Conservation (phyloP, 176 grass and related monocot genomes). For the Carex scoparia region DNA sequence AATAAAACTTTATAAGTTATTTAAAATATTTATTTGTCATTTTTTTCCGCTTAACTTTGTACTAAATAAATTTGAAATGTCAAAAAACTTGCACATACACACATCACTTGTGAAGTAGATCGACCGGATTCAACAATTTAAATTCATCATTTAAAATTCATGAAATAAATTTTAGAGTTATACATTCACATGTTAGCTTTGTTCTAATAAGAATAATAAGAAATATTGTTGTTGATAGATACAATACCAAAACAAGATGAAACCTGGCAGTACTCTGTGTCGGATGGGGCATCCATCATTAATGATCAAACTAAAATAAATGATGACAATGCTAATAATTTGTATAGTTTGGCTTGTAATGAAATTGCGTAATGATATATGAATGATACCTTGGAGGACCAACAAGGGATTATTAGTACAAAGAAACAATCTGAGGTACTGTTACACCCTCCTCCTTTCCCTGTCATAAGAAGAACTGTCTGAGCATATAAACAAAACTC, state of each 20-base stretch:
- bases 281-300: background rate
- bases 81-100: too few relatives aligned
- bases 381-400: background rate
- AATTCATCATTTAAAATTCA: too few relatives aligned
- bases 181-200: too few relatives aligned
- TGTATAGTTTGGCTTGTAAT: background rate
- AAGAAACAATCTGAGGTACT: conserved; percentile 2
- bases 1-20: too few relatives aligned
- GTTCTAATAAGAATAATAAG: background rate
- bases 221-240: background rate
- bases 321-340: background rate
- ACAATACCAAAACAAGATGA: background rate
- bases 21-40: too few relatives aligned
- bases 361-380: background rate
- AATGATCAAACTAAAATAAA: background rate
- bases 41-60: too few relatives aligned
- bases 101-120: too few relatives aligned
- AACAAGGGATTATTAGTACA: conserved; percentile 1
- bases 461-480: conserved; percentile 18
- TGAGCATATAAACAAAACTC: background rate
- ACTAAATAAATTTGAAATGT: too few relatives aligned
- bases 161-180: too few relatives aligned
- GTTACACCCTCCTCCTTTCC: conserved; percentile 15
- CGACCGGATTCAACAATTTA: too few relatives aligned
- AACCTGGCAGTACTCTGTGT: background rate